Evolutionary conservation across 331 rosid species (phyloP).

Genomic region (Malus hybrid): DNA sequence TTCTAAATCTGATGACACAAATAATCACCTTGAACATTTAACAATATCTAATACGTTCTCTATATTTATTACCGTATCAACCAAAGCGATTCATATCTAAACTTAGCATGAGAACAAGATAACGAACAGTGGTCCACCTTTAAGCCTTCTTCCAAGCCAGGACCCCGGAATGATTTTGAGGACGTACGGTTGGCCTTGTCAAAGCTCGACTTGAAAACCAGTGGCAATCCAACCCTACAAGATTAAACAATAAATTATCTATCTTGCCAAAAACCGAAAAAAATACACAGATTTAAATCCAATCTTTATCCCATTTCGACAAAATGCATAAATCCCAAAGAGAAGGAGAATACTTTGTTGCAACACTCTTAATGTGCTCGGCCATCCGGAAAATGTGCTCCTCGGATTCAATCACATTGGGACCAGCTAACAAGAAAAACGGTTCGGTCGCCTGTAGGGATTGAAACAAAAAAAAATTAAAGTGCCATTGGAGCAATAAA

Average conservation of each 20-base stretch:
- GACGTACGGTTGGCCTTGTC: slow-evolving; percentile 97
- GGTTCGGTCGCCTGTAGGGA: slow-evolving; percentile 64
- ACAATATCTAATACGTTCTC: neutral
- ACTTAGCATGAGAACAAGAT: slow-evolving; percentile 8
- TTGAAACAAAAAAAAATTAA: slow-evolving; percentile 3
- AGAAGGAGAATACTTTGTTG: slow-evolving; percentile 52
- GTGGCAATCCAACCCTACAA: slow-evolving; percentile 79
- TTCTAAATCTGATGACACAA: neutral
- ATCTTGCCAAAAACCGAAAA: slow-evolving; percentile 6
- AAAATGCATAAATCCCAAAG: neutral
- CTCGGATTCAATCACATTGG: slow-evolving; percentile 94
- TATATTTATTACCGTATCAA: neutral
- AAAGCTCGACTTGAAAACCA: slow-evolving; percentile 95
- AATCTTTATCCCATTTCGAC: neutral
- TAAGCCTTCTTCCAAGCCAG: slow-evolving; percentile 85
- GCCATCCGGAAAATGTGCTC: slow-evolving; percentile 85
- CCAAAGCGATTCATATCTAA: neutral
- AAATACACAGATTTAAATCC: neutral
- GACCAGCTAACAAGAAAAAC: slow-evolving; percentile 85
- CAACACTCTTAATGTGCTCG: slow-evolving; percentile 48
- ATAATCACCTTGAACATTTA: neutral
- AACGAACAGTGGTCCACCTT: slow-evolving; percentile 37
- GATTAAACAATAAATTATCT: slow-evolving; percentile 11
- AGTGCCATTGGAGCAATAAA: neutral
- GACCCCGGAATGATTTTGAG: slow-evolving; percentile 95